Conservation (phyloP, 176 grass and related monocot genomes). For the Carex pumila region DNA sequence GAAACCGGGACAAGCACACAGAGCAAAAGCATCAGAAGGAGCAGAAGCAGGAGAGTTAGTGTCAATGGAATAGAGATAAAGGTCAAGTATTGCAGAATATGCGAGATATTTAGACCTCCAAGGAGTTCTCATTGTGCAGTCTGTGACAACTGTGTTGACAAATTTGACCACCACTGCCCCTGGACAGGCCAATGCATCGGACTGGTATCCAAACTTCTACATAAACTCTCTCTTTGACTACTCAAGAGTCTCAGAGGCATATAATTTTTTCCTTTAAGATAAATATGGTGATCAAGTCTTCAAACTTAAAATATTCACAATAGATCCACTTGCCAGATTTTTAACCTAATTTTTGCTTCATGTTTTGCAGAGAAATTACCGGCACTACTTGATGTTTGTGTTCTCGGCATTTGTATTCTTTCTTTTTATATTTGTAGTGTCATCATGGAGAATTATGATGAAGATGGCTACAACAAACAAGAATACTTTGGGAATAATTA, state of each 20-base stretch:
- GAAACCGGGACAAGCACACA: not conserved
- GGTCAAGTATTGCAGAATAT: slow-evolving; percentile 45
- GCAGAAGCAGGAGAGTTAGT: slow-evolving; percentile 13
- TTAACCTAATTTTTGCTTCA: not conserved
- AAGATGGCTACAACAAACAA: not conserved
- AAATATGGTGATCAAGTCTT: too few relatives aligned
- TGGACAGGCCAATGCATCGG: slow-evolving; percentile 63
- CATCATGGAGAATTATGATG: slow-evolving; percentile 27
- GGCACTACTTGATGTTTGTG: slow-evolving; percentile 43
- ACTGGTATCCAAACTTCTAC: slow-evolving; percentile 29
- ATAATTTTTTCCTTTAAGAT: too few relatives aligned
- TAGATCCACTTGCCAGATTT: too few relatives aligned
- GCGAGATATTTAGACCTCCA: slow-evolving; percentile 34
- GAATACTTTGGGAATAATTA: slow-evolving; percentile 20
- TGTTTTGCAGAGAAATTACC: slow-evolving; percentile 41
- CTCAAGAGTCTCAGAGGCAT: too few relatives aligned
- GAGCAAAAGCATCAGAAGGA: not conserved
- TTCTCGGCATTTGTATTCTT: slow-evolving; percentile 34
- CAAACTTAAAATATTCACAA: too few relatives aligned
- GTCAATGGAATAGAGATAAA: slow-evolving; percentile 28
- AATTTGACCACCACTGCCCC: slow-evolving; percentile 66
- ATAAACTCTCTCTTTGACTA: too few relatives aligned
- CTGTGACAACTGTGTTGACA: slow-evolving; percentile 61
- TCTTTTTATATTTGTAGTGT: slow-evolving; percentile 26
- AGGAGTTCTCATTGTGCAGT: slow-evolving; percentile 54